Evolutionary conservation across 306 rosid genomes (phyloP).

Genomic region (Dryas drummondii): DNA sequence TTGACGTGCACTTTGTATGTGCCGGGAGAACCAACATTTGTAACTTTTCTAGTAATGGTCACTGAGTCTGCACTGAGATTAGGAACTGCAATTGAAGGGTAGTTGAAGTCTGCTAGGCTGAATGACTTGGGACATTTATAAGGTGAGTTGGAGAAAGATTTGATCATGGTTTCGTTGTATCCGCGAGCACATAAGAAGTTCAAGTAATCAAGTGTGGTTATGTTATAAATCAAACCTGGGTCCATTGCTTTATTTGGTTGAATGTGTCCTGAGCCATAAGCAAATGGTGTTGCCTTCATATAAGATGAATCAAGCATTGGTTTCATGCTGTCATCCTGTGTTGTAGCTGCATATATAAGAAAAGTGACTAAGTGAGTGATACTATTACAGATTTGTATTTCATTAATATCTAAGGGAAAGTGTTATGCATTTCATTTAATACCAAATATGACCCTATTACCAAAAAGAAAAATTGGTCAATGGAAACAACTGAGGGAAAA

Average conservation of each 20-base stretch:
- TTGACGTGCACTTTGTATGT: constrained; percentile 31
- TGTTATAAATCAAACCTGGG: constrained; percentile 68
- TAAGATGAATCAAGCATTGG: constrained; percentile 13
- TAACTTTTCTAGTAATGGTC: constrained; percentile 43
- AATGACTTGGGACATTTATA: constrained; percentile 36
- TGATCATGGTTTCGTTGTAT: constrained; percentile 31
- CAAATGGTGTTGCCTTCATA: constrained; percentile 43
- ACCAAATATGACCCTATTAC: too few species aligned
- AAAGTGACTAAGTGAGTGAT: not conserved
- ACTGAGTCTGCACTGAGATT: not conserved
- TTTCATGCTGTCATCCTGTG: constrained; percentile 16
- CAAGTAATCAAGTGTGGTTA: constrained; percentile 39
- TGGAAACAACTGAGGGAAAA: not conserved
- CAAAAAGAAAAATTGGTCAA: too few species aligned
- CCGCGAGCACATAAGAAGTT: constrained; percentile 57
- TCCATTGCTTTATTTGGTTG: constrained; percentile 50
- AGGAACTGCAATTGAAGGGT: constrained; percentile 55
- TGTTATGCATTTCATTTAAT: too few species aligned
- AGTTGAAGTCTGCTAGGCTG: constrained; percentile 47
- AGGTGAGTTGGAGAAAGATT: constrained; percentile 22
- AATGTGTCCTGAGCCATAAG: constrained; percentile 57
- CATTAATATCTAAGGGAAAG: too few species aligned
- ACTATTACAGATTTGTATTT: too few species aligned
- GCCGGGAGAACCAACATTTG: constrained; percentile 54
- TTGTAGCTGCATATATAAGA: constrained; percentile 36